phyloP scores from a whole-genome alignment of 2,329 filamentous ascomycete species.

The Graphium sp. region DNA sequence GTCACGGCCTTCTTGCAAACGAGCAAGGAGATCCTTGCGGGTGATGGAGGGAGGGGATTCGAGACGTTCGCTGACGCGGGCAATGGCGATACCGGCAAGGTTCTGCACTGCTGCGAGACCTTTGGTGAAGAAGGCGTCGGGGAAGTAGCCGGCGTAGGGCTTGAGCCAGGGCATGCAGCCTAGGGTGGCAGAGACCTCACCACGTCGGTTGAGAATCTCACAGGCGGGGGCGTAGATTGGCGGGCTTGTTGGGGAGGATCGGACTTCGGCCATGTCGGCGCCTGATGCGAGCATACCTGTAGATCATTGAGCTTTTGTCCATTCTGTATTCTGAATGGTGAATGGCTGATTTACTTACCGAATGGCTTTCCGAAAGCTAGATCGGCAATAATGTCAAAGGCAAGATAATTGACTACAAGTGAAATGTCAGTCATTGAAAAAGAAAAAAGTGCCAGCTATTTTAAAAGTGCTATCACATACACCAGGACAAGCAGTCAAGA shows the following conservation, averaged over 20 bases:
- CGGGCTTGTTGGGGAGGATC: constrained; percentile 37
- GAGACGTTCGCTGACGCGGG: constrained; percentile 59
- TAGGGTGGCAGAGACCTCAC: constrained; percentile 69
- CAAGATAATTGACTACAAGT: constrained; percentile 25
- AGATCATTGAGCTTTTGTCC: too few species aligned
- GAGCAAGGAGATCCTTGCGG: constrained; percentile 64
- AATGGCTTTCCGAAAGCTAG: constrained; percentile 35
- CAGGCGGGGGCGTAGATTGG: constrained; percentile 63
- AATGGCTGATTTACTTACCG: constrained; percentile 31
- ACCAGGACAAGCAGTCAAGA: constrained; percentile 66
- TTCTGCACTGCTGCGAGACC: constrained; percentile 62
- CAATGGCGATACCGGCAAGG: constrained; percentile 75
- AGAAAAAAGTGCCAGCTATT: too few species aligned
- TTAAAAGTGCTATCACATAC: constrained; percentile 36
- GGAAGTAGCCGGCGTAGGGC: constrained; percentile 64
- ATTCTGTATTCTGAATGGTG: too few species aligned
- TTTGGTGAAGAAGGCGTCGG: constrained; percentile 65
- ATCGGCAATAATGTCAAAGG: constrained; percentile 31
- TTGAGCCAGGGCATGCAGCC: constrained; percentile 60
- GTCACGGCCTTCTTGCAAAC: constrained; percentile 75
- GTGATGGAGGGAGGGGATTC: constrained; percentile 48
- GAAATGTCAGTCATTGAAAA: constrained; percentile 1
- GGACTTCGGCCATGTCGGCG: constrained; percentile 60
- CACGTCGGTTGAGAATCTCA: constrained; percentile 74
- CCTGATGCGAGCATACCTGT: constrained; percentile 39